Evolutionary conservation across 495 filamentous ascomycete species (phyloP).

Genomic region (Mycothermus thermophilus): DNA sequence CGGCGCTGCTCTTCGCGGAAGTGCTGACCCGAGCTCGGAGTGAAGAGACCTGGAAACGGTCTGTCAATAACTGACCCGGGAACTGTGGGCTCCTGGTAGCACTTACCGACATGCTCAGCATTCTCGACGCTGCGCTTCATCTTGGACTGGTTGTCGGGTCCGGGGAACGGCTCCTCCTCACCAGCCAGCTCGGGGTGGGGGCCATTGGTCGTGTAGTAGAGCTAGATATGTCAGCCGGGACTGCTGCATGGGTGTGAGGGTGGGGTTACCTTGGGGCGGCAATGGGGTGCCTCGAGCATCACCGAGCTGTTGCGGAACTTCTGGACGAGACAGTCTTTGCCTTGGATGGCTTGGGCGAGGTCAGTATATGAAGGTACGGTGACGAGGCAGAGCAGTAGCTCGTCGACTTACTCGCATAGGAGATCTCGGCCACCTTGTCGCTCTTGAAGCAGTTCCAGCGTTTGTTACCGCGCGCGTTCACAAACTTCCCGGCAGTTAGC

Average conservation of each 20-base stretch:
- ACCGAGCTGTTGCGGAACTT: constrained; percentile 95
- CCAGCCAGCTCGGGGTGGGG: constrained; percentile 30
- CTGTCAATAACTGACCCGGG: no score
- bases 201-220: constrained; percentile 36
- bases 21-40: constrained; percentile 57
- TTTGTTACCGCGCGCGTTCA: constrained; percentile 52
- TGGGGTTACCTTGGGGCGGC: constrained; percentile 62
- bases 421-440: constrained; percentile 78
- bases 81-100: no score
- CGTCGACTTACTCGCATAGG: constrained; percentile 88
- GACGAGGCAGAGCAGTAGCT: no score
- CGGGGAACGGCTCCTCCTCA: constrained; percentile 57
- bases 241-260: neutral
- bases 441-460: constrained; percentile 75
- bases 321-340: constrained; percentile 73
- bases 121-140: constrained; percentile 75
- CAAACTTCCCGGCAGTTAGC: constrained; percentile 44
- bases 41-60: constrained; percentile 52
- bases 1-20: constrained; percentile 63
- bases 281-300: constrained; percentile 69
- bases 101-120: constrained; percentile 70
- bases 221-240: constrained; percentile 26
- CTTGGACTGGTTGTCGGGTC: constrained; percentile 70
- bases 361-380: constrained; percentile 5
- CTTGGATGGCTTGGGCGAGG: constrained; percentile 61